Evolutionary conservation across 805 yeast species (phyloP).

Genomic region (Cyberlindnera petersonii): DNA sequence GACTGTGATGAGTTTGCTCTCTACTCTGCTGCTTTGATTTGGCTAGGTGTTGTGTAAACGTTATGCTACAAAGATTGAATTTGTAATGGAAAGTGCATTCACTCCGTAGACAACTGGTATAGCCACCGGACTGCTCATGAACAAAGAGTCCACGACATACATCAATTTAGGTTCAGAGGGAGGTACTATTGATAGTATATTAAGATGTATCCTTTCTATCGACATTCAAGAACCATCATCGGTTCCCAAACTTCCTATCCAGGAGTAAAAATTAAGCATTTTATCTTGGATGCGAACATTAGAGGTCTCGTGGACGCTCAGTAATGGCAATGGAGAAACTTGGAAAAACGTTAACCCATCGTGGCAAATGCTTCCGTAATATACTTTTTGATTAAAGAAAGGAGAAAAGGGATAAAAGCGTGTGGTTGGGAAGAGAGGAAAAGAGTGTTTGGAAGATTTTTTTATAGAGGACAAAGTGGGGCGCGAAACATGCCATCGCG

Average conservation of each 20-base stretch:
- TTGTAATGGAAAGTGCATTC: too few species aligned
- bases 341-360: slow-evolving; percentile 28
- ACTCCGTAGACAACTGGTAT: too few species aligned
- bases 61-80: too few species aligned
- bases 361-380: slow-evolving; percentile 33
- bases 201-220: slow-evolving; percentile 29
- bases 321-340: slow-evolving; percentile 32
- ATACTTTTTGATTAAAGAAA: slow-evolving; percentile 31
- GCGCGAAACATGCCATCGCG: too few species aligned
- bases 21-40: too few species aligned
- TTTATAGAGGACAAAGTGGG: neutral
- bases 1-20: slow-evolving; percentile 16
- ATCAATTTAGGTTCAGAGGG: too few species aligned
- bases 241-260: slow-evolving; percentile 33
- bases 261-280: slow-evolving; percentile 21
- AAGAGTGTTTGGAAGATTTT: slow-evolving; percentile 6
- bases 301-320: slow-evolving; percentile 26
- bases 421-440: slow-evolving; percentile 7
- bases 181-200: neutral
- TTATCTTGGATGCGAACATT: slow-evolving; percentile 30
- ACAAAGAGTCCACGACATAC: neutral
- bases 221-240: slow-evolving; percentile 30
- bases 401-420: slow-evolving; percentile 17
- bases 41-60: too few species aligned
- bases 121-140: too few species aligned